Evolutionary conservation across 768 basidiomycete species (phyloP).

Genomic region (Amanita polypyramis): DNA sequence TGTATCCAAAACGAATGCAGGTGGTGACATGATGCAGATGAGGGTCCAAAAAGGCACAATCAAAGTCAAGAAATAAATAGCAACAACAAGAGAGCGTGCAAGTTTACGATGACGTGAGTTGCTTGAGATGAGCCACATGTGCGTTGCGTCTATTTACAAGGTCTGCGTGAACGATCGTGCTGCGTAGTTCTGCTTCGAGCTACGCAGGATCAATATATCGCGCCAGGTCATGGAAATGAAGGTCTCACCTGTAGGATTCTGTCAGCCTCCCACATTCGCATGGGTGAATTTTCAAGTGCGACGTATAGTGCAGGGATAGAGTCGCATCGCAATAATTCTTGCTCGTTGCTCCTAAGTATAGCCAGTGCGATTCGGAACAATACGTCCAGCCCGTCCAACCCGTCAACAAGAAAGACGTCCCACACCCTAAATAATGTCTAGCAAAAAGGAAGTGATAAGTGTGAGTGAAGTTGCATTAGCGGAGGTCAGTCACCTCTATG

Average conservation of each 20-base stretch:
- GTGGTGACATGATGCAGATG: too few relatives aligned
- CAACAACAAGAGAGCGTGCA: neutral
- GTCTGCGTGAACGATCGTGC: slow-evolving; percentile 41
- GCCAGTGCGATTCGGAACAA: slow-evolving; percentile 85
- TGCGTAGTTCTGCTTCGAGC: slow-evolving; percentile 50
- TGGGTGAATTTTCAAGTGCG: slow-evolving; percentile 80
- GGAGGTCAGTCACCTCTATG: slow-evolving; percentile 57
- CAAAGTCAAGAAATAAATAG: neutral
- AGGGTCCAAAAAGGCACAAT: too few relatives aligned
- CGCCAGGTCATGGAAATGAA: neutral
- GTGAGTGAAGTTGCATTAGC: neutral
- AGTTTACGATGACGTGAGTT: slow-evolving; percentile 1
- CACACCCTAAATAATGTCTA: slow-evolving; percentile 93
- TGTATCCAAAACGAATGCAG: too few relatives aligned
- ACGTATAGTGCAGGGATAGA: slow-evolving; percentile 87
- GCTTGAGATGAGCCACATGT: slow-evolving; percentile 35
- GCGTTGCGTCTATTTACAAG: slow-evolving; percentile 41
- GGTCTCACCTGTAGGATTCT: slow-evolving; percentile 72
- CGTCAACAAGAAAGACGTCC: slow-evolving; percentile 93
- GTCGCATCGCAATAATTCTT: slow-evolving; percentile 73
- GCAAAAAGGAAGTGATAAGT: slow-evolving; percentile 1
- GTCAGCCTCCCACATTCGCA: slow-evolving; percentile 89
- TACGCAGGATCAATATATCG: slow-evolving; percentile 15
- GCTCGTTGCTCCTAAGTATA: slow-evolving; percentile 76
- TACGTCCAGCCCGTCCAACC: slow-evolving; percentile 82